Base-by-base conservation (phyloP, 1,284 basidiomycete genomes). In the Pseudozyma thailandica region DNA sequence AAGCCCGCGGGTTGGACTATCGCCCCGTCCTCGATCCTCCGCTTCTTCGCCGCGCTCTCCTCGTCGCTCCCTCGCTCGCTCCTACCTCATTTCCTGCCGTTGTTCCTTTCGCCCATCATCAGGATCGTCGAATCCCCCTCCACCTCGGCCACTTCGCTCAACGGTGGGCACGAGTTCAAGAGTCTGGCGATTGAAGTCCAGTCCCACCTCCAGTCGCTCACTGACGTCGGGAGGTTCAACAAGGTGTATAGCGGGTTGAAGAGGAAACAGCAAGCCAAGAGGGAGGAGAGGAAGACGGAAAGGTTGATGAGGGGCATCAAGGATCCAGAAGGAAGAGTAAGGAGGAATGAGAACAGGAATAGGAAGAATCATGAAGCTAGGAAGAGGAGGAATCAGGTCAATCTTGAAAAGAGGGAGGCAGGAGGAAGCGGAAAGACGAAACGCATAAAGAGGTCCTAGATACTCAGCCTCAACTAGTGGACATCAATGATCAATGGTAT, bases 51-150 rank as follows among this genome's bases (percentile, higher is more conserved):
- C 9, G 69, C 64, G 1, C 59, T 75, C 26, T 60, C 69, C 21
- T 48, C 61, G 7, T 55, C 50, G 12, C 52, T 75, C 12, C 48
- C 58, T 7, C 10, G 44, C 9, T 16, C 41, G 9, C 56, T 62
- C 16, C 51, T 92, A 0, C 88, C 90, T 65, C 85, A 84, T 12
- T 94, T 91, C 84, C 85, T 96, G 33, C 86, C 90, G 1, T 93
- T 96, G 77, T 90, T 97, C 38, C 85, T 98, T 23, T 89, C 89
- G 5, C 94, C 94, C 0, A 84, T 95, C 1, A 92, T 95, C 82
- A 90, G 94, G 16, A 88, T 98, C 48, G 86, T 88, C 3, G 94
- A 97, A 72, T 51, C 56, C 23, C 91, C 91, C 69, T 68, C 52
- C 46, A 86, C 88, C 2, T 92, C 96, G 65, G 91, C 92, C 25